Conservation (phyloP, 2,329 filamentous ascomycete genomes). For the Exophiala spinifera region DNA sequence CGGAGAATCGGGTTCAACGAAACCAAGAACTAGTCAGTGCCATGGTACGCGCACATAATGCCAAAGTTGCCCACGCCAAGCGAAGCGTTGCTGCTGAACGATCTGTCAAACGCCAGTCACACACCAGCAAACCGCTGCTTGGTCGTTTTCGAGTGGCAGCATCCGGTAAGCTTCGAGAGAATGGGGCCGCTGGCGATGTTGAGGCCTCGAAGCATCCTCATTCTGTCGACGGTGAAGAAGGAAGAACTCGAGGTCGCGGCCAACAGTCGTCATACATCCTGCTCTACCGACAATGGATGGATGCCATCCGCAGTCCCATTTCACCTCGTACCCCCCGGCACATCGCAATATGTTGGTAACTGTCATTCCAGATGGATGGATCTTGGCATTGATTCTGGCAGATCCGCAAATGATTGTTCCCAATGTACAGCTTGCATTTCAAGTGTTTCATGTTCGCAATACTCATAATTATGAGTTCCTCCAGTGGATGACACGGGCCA, state of each 20-base stretch:
- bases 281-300: constrained; percentile 6
- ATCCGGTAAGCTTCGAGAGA: background rate
- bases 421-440: constrained; percentile 4
- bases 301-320: background rate
- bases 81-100: background rate
- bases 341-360: constrained; percentile 6
- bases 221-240: background rate
- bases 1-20: background rate
- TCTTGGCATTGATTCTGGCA: background rate
- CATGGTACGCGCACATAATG: constrained; percentile 4
- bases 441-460: constrained; percentile 8
- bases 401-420: too few species aligned
- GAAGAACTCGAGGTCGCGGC: background rate
- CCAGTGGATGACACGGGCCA: constrained; percentile 8
- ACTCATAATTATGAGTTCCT: constrained; percentile 8
- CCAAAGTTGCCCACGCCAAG: constrained; percentile 7
- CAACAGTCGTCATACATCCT: background rate
- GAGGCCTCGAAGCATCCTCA: constrained; percentile 1
- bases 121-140: background rate
- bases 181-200: too few species aligned
- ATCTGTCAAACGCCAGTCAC: background rate
- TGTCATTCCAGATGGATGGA: too few species aligned
- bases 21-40: background rate
- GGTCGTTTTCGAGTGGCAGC: background rate
- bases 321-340: constrained; percentile 1